Base-by-base conservation (phyloP, 345 rosid species). In the Arabis alpina region DNA sequence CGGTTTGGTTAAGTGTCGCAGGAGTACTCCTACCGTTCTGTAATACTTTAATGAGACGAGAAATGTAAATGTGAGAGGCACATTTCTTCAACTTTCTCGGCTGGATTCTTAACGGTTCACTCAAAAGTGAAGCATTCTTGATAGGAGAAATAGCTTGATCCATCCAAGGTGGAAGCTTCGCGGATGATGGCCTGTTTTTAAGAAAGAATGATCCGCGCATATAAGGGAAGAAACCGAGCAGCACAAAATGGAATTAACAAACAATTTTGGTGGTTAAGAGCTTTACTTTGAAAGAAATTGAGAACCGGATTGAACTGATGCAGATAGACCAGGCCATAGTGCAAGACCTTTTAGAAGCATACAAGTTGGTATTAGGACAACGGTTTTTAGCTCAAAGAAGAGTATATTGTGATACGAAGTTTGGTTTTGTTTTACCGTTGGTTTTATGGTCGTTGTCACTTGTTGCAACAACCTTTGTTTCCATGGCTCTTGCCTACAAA, bases 11-110 rank as follows among this genome's bases (percentile, higher is more conserved):
- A 36, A 51, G 64, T 54, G 71, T 68, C 4, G 37, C 11, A 36
- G 65, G 71, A 78, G 59, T 85, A 76, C 53, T 84, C 77, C 79
- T 81, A 64, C 64, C 75, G 44, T 28, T 70, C 57, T 85, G 78
- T 45, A 87, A 72, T 66, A 36, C 66, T 58, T 49, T 78, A 60
- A 87, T 93, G 76, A 93, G 85, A 47, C 14, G 81, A 60, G 86
- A 77, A 66, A 93, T 88, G 76, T 80, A 79, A 54, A 86, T 81
- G 79, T 93, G 98, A 76, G 82, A 57, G 3, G 84, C 76, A 58
- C 91, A 83, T 66, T 74, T 83, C 80, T 82, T 90, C 83, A 80
- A 58, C 52, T 14, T 75, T 25, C 72, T 73, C 48, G 90, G 92
- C 82, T 79, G 76, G 36, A 75, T 63, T 54, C 69, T 69, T 14